phyloP scores from a whole-genome alignment of 805 yeast species.

The Candida dajiaensis region DNA sequence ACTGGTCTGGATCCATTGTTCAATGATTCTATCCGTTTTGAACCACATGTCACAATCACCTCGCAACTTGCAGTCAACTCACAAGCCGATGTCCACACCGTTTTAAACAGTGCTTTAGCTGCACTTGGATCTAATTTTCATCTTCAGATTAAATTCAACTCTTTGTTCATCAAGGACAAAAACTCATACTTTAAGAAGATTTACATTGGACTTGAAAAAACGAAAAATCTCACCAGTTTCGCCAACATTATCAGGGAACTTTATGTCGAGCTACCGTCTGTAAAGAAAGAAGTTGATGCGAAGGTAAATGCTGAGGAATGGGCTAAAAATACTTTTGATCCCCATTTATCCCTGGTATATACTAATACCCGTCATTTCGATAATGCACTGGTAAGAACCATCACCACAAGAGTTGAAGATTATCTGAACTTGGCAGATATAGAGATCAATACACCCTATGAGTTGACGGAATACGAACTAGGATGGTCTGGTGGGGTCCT shows the following conservation, averaged over 20 bases:
- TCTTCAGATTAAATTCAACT: slow-evolving; percentile 10
- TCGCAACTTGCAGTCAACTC: slow-evolving; percentile 47
- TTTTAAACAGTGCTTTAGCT: slow-evolving; percentile 51
- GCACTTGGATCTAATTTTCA: slow-evolving; percentile 33
- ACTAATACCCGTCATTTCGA: slow-evolving; percentile 61
- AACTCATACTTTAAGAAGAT: slow-evolving; percentile 21
- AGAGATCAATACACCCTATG: slow-evolving; percentile 7
- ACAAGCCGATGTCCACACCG: slow-evolving; percentile 51
- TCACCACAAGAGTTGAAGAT: slow-evolving; percentile 61
- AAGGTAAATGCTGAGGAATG: slow-evolving; percentile 47
- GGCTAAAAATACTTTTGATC: slow-evolving; percentile 53
- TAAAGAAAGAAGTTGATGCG: slow-evolving; percentile 25
- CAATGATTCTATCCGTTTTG: slow-evolving; percentile 62
- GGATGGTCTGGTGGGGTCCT: slow-evolving; percentile 63
- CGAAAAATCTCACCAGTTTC: slow-evolving; percentile 27
- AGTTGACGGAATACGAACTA: slow-evolving; percentile 25
- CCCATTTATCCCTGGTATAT: slow-evolving; percentile 70
- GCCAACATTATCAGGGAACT: slow-evolving; percentile 47
- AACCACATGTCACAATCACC: slow-evolving; percentile 74
- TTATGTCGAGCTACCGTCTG: slow-evolving; percentile 41
- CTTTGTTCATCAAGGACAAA: slow-evolving; percentile 13
- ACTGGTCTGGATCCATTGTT: slow-evolving; percentile 65
- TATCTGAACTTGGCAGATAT: slow-evolving; percentile 36
- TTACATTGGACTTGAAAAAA: slow-evolving; percentile 15
- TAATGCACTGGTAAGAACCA: slow-evolving; percentile 56